Evolutionary conservation across 805 yeast species (phyloP).

Genomic region (Starmerella floris): DNA sequence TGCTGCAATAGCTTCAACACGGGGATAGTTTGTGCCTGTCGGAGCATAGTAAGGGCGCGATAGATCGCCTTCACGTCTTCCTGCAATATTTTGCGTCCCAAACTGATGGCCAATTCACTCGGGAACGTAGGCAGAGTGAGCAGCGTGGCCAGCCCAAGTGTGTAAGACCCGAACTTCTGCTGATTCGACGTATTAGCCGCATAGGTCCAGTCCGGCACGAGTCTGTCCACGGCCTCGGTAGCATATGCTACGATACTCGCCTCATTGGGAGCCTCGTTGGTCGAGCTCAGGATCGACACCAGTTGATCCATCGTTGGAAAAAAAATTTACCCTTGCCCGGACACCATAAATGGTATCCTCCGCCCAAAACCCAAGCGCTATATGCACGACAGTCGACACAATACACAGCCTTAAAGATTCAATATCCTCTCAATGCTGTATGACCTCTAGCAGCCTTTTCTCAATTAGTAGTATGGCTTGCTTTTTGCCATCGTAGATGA

Average conservation of each 20-base stretch:
- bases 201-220: constrained; percentile 22
- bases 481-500: no score
- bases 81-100: constrained; percentile 42
- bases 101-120: constrained; percentile 11
- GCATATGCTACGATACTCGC: constrained; percentile 4
- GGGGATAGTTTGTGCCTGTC: constrained; percentile 49
- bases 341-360: no score
- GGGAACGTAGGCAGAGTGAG: constrained; percentile 8
- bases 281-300: constrained; percentile 8
- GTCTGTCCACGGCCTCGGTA: constrained; percentile 2
- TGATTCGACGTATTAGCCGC: constrained; percentile 20
- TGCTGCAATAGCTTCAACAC: constrained; percentile 43
- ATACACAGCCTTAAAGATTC: no score
- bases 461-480: no score
- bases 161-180: constrained; percentile 15
- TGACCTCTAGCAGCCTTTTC: no score
- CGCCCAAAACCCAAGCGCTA: no score
- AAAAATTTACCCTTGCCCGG: constrained; percentile 1
- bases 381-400: neutral
- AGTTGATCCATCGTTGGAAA: constrained; percentile 12
- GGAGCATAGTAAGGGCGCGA: constrained; percentile 47
- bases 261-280: constrained; percentile 1
- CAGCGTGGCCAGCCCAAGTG: constrained; percentile 14
- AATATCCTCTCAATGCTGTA: no score
- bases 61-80: constrained; percentile 51